Evolutionary conservation across 148 eudicot genomes (phyloP).

Genomic region (Spergularia marina): DNA sequence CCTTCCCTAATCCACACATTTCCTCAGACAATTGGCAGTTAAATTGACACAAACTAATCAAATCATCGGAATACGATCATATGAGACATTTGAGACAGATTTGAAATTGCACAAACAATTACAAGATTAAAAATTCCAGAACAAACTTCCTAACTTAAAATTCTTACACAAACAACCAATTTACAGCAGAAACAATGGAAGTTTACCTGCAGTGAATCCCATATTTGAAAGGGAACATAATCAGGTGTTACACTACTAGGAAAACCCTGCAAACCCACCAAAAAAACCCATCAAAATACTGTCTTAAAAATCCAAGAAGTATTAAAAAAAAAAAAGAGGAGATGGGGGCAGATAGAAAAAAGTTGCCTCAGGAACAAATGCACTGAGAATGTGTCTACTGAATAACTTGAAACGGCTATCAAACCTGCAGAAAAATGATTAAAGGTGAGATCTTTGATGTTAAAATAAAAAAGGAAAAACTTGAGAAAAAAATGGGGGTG

Average conservation of each 20-base stretch:
- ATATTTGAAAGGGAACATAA: conserved; percentile 82
- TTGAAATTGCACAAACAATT: neutral
- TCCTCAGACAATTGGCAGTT: neutral
- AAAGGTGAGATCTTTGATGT: neutral
- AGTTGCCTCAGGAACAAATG: conserved; percentile 86
- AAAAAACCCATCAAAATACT: conserved; percentile 12
- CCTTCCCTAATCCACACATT: neutral
- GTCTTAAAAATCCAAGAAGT: neutral
- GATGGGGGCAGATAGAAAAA: neutral
- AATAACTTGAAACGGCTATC: conserved; percentile 48
- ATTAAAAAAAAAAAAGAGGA: neutral
- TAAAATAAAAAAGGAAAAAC: neutral
- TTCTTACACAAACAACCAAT: neutral
- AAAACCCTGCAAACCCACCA: conserved; percentile 61
- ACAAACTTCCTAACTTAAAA: neutral
- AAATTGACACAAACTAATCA: neutral
- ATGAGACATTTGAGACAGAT: neutral
- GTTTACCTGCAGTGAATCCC: conserved; percentile 90
- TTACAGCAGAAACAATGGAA: neutral
- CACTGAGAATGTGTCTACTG: conserved; percentile 55
- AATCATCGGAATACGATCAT: neutral
- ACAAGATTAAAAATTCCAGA: too few relatives aligned
- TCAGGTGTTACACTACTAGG: conserved; percentile 95
- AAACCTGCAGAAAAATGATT: conserved; percentile 19
- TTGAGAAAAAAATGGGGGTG: neutral